These are phyloP conservation scores for Teunomyces kruisii DNA, from an alignment of 805 yeast genomes.

Conservation along the genomic window DNA sequence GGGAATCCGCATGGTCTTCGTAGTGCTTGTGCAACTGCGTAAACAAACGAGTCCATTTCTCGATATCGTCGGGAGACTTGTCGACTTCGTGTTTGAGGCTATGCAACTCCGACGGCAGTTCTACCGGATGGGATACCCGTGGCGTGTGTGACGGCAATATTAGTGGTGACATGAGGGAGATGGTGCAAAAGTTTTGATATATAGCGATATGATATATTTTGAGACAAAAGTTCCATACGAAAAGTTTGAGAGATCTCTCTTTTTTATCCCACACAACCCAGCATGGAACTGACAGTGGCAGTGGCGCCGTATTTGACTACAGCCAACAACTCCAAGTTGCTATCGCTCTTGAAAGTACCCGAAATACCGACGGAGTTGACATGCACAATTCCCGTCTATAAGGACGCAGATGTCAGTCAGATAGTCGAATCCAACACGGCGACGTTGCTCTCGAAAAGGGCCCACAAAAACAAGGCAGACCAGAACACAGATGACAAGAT, in stretches of 20 bases:
- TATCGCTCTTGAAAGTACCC: conserved; percentile 12
- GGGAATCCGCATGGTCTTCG: conserved; percentile 13
- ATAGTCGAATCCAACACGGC: conserved; percentile 9
- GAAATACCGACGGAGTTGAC: conserved; percentile 1
- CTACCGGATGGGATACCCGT: no score
- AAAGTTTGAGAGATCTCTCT: background rate
- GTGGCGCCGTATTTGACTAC: conserved; percentile 10
- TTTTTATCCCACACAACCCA: background rate
- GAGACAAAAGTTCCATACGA: background rate
- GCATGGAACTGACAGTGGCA: background rate
- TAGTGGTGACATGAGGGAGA: background rate
- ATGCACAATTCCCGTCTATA: conserved; percentile 4
- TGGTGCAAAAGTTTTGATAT: background rate
- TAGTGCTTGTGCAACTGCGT: conserved; percentile 22
- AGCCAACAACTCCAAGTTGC: conserved; percentile 7
- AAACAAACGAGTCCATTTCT: conserved; percentile 42
- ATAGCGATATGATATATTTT: no score
- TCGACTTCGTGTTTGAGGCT: background rate
- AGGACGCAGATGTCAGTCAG: conserved; percentile 9
- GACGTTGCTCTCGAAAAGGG: conserved; percentile 4
- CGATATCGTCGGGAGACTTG: conserved; percentile 29
- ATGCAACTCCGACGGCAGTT: background rate
- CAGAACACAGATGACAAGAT: conserved; percentile 1
- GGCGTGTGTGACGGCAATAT: background rate
- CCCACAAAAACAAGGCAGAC: background rate